Conservation (phyloP, 140 eudicot genomes). For the Oenanthe javanica region DNA sequence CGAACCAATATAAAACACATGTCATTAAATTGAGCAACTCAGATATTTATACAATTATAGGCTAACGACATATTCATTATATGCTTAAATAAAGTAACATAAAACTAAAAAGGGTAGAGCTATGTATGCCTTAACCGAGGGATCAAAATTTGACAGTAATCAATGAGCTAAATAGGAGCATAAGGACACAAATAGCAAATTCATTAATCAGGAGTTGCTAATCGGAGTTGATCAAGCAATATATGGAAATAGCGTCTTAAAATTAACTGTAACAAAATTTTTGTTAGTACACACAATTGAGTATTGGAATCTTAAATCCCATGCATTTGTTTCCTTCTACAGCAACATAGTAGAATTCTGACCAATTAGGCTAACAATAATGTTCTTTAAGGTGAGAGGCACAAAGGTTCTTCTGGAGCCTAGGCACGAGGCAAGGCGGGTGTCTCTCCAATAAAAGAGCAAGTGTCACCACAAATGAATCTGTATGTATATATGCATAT, state of each 20-base stretch:
- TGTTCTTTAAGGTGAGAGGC: too few relatives aligned
- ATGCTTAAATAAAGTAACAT: background rate
- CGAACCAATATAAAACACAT: conserved; percentile 1
- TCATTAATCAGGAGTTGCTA: background rate
- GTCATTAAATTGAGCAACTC: background rate
- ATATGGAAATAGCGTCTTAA: background rate
- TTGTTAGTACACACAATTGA: background rate
- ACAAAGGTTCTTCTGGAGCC: too few relatives aligned
- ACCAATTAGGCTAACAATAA: too few relatives aligned
- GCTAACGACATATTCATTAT: background rate
- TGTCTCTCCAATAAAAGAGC: too few relatives aligned
- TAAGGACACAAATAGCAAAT: background rate
- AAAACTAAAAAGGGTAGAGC: background rate
- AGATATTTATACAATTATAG: background rate
- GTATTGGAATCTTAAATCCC: background rate
- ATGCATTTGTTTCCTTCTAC: background rate
- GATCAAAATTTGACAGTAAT: background rate
- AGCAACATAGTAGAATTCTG: too few relatives aligned
- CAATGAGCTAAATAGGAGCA: background rate
- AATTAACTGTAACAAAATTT: background rate
- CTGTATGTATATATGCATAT: too few relatives aligned
- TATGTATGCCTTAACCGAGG: background rate
- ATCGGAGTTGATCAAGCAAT: background rate
- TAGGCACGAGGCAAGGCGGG: too few relatives aligned
- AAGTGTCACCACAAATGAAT: too few relatives aligned